Conservation (phyloP, 2,329 filamentous ascomycete genomes). For the Hypoxylon sp. region DNA sequence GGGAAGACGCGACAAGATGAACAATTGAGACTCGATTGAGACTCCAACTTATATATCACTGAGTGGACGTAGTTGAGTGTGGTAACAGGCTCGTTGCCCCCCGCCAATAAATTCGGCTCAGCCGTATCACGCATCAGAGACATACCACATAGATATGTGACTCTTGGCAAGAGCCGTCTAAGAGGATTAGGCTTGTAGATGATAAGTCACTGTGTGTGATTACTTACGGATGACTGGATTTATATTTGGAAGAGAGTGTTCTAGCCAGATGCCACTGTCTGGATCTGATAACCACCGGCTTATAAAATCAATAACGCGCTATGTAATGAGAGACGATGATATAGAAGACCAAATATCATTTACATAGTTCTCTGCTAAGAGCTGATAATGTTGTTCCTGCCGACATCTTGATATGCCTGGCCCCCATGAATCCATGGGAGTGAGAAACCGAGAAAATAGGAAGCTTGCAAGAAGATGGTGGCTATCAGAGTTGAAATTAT, state of each 20-base stretch:
- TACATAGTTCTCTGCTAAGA: no score
- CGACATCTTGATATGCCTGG: not conserved
- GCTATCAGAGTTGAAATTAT: no score
- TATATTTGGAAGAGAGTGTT: no score
- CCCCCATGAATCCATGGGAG: not conserved
- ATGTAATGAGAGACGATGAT: not conserved
- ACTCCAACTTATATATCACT: no score
- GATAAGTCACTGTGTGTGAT: not conserved
- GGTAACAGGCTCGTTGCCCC: not conserved
- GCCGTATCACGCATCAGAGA: not conserved
- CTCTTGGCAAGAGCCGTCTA: no score
- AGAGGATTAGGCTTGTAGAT: not conserved
- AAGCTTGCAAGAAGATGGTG: not conserved
- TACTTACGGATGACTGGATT: no score
- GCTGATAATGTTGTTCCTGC: no score
- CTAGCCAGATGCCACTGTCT: not conserved
- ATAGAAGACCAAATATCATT: not conserved
- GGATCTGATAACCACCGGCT: not conserved
- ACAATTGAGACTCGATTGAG: not conserved
- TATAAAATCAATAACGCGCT: not conserved
- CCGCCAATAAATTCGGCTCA: not conserved
- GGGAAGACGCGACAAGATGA: not conserved
- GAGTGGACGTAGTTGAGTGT: not conserved
- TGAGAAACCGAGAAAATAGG: not conserved
- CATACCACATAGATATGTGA: no score